Percentiles rank a stretch among this genome's conserved stretches.
These are phyloP conservation scores for Tylopilus rubrobrunneus DNA, from an alignment of 768 basidiomycete genomes.

Conservation along the genomic window DNA sequence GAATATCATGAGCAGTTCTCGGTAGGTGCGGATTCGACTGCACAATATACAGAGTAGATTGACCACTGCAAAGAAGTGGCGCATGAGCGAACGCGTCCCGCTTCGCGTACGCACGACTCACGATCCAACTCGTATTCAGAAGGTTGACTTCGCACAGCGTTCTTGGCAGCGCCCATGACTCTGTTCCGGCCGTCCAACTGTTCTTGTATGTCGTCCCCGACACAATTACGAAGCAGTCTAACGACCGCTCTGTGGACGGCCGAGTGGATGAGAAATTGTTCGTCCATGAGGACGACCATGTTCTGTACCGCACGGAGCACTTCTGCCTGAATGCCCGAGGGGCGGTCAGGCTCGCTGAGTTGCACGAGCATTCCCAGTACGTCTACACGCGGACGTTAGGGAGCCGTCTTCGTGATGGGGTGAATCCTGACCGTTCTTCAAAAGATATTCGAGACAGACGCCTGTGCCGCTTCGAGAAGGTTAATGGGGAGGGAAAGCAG, in stretches of 20 bases:
- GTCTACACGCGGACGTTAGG: slow-evolving; percentile 42
- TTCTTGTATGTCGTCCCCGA: slow-evolving; percentile 89
- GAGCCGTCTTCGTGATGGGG: neutral
- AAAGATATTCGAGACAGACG: slow-evolving; percentile 83
- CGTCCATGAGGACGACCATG: slow-evolving; percentile 88
- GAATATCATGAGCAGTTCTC: slow-evolving; percentile 93
- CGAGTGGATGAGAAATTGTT: slow-evolving; percentile 90
- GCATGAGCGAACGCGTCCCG: slow-evolving; percentile 4
- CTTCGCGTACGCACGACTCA: slow-evolving; percentile 37
- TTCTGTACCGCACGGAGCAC: slow-evolving; percentile 84
- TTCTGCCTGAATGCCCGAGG: slow-evolving; percentile 87
- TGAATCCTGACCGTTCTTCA: slow-evolving; percentile 69
- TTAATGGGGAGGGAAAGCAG: slow-evolving; percentile 6
- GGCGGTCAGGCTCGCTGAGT: slow-evolving; percentile 80
- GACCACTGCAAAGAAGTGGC: slow-evolving; percentile 54
- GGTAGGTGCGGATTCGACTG: slow-evolving; percentile 84
- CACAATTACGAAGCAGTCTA: slow-evolving; percentile 78
- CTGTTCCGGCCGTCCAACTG: slow-evolving; percentile 73
- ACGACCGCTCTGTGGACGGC: slow-evolving; percentile 87
- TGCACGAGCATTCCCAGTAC: slow-evolving; percentile 80
- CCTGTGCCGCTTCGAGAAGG: slow-evolving; percentile 65
- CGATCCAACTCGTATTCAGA: slow-evolving; percentile 88
- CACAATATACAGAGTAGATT: slow-evolving; percentile 89
- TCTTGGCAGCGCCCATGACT: slow-evolving; percentile 82
- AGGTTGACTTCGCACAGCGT: slow-evolving; percentile 61